These are phyloP conservation scores for Colletotrichum acutatum DNA, from an alignment of 2,329 filamentous ascomycete genomes.

Conservation along the genomic window DNA sequence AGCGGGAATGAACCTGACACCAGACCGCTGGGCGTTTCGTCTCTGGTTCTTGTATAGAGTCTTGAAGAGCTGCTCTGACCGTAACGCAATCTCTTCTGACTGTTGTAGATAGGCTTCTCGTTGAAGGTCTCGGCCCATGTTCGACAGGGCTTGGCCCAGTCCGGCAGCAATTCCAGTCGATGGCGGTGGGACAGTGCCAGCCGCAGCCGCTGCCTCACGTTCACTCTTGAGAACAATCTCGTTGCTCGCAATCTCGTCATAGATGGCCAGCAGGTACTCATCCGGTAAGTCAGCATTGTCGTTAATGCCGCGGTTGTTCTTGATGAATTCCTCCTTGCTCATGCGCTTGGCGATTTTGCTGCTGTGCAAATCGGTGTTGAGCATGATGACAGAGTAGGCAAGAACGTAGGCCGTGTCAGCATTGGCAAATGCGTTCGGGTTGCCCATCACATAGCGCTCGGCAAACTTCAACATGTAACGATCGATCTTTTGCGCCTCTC, in stretches of 20 bases:
- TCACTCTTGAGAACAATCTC: slow-evolving; percentile 97
- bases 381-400: slow-evolving; percentile 94
- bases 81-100: slow-evolving; percentile 86
- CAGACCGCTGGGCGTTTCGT: slow-evolving; percentile 76
- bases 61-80: slow-evolving; percentile 88
- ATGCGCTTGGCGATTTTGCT: slow-evolving; percentile 85
- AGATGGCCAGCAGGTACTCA: slow-evolving; percentile 90
- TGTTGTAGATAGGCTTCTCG: slow-evolving; percentile 94
- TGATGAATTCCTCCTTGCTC: slow-evolving; percentile 98
- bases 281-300: slow-evolving; percentile 93
- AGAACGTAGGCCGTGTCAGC: slow-evolving; percentile 97
- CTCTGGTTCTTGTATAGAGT: slow-evolving; percentile 91
- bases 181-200: slow-evolving; percentile 71
- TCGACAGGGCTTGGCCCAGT: slow-evolving; percentile 89
- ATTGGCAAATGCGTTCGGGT: slow-evolving; percentile 97
- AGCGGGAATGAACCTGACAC: slow-evolving; percentile 86
- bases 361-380: slow-evolving; percentile 97
- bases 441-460: slow-evolving; percentile 92
- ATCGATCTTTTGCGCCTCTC: slow-evolving; percentile 98
- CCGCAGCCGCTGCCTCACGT: slow-evolving; percentile 85
- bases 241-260: slow-evolving; percentile 88
- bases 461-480: slow-evolving; percentile 99
- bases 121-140: slow-evolving; percentile 90
- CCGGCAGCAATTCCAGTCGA: slow-evolving; percentile 80
- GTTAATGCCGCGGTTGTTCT: slow-evolving; percentile 98